Conservation (phyloP, 2,329 filamentous ascomycete species). For the Ophiocordyceps camponoti-rufipedis region DNA sequence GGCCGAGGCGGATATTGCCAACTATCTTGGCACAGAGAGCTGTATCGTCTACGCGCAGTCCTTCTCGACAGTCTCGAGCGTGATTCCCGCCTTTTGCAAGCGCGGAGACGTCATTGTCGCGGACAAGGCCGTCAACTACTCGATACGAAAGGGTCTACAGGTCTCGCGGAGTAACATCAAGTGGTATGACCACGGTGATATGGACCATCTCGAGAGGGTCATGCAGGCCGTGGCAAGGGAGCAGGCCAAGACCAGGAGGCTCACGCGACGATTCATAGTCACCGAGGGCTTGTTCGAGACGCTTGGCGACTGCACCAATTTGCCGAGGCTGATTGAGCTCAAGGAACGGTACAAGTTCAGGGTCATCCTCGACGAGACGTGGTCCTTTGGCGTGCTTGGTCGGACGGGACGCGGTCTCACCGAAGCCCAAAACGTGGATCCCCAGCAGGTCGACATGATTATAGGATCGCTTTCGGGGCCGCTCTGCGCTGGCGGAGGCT, state of each 20-base stretch:
- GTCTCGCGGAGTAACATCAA: conserved; percentile 77
- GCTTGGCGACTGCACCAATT: conserved; percentile 64
- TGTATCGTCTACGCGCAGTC: conserved; percentile 94
- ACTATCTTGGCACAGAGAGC: conserved; percentile 69
- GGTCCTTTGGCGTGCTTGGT: conserved; percentile 89
- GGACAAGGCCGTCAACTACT: conserved; percentile 82
- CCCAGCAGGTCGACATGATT: conserved; percentile 90
- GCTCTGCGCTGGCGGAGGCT: conserved; percentile 82
- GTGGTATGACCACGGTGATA: conserved; percentile 93
- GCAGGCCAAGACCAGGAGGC: conserved; percentile 63
- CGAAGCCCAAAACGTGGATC: conserved; percentile 91
- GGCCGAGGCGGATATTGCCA: conserved; percentile 82
- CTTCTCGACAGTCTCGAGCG: conserved; percentile 91
- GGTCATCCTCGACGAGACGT: conserved; percentile 91
- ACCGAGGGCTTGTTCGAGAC: conserved; percentile 92
- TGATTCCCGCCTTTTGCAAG: conserved; percentile 94
- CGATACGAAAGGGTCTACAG: conserved; percentile 86
- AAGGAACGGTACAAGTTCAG: conserved; percentile 97
- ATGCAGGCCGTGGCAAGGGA: conserved; percentile 76
- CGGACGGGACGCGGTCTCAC: conserved; percentile 82
- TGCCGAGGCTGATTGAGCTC: conserved; percentile 81
- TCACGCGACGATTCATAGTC: conserved; percentile 88
- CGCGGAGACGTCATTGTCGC: conserved; percentile 93
- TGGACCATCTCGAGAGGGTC: conserved; percentile 78
- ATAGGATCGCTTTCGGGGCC: conserved; percentile 81